Base-by-base conservation (phyloP, 495 filamentous ascomycete genomes). In the Chaetomium tenue region DNA sequence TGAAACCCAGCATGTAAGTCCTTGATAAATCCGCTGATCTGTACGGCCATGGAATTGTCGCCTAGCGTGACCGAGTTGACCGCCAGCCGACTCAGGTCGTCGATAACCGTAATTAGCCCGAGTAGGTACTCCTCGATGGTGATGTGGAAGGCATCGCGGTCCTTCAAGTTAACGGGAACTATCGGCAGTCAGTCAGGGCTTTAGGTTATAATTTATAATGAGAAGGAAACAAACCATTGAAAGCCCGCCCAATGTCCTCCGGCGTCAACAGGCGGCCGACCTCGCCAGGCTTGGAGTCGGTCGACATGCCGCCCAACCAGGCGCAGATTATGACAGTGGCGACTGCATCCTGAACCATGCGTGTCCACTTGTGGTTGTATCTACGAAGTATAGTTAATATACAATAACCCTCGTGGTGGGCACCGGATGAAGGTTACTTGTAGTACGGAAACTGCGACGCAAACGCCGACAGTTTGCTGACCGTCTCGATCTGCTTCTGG, bases 141-240 rank as follows among this genome's bases (percentile, higher is more conserved):
- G 63, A 98, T 79, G 73, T 98, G 94, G 83, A 98, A 98, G 28
- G 86, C 83, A 75, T 98, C 95, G 65, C 83, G 75, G 65, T 91
- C 89, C 76, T 96, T 96, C 66, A 97, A 84, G 72, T 97, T 97
- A 68, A 96, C 88, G 25, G 94, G 95, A n/a, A 98, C 94, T 96
- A 66, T 18, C 40, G 15, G 20, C 47, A 23, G 15, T 56, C 30
- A 46, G 53, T 67, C 5, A 54, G 46, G 0, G 46, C 2, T 0
- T n/a, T 5, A 2, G 23, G 22, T 12, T 4, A 46, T 20, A 68
- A n/a, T 22, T n/a, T 13, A 44, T 60, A 30, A 56, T 12, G 1
- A 37, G 8, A 37, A 54, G 18, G 39, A 44, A 18, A 73, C 82
- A 33, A 75, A 94, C 93, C 85, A 42, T 86, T 80, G 60, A 97